Percentiles rank a stretch among this genome's conserved stretches.
These are phyloP conservation scores for Phialophora expanda DNA, from an alignment of 2,329 filamentous ascomycete species.

Conservation along the genomic window DNA sequence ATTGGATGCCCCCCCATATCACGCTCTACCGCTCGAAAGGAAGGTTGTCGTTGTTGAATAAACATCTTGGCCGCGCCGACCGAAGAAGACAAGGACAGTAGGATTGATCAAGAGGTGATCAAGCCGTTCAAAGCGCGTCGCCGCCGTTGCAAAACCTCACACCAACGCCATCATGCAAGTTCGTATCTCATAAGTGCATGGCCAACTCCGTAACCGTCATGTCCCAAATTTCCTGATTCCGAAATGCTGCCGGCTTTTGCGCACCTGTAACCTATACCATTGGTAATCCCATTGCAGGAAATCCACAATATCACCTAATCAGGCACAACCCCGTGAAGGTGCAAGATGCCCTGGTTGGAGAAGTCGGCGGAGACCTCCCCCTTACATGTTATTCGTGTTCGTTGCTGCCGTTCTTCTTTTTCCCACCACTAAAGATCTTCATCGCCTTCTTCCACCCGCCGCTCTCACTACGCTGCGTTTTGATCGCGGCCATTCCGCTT, in stretches of 20 bases:
- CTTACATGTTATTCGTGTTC: constrained; percentile 30
- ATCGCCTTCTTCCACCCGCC: constrained; percentile 60
- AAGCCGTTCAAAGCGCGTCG: constrained; percentile 2
- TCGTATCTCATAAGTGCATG: constrained; percentile 37
- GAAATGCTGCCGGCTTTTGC: constrained; percentile 30
- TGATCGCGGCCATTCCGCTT: constrained; percentile 36
- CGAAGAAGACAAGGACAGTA: background rate
- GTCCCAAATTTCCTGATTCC: constrained; percentile 10
- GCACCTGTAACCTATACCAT: constrained; percentile 3
- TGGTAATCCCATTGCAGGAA: constrained; percentile 21
- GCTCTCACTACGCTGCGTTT: constrained; percentile 47
- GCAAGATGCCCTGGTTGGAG: constrained; percentile 5
- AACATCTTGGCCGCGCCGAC: background rate
- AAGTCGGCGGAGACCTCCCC: constrained; percentile 8
- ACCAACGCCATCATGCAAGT: constrained; percentile 32
- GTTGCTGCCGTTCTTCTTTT: constrained; percentile 39
- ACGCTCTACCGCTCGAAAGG: background rate
- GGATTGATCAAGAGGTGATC: background rate
- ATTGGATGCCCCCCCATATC: background rate
- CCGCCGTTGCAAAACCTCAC: constrained; percentile 4
- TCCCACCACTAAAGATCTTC: constrained; percentile 47
- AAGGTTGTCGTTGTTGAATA: background rate
- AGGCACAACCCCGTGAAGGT: constrained; percentile 8
- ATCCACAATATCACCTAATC: constrained; percentile 17
- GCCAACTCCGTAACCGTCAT: constrained; percentile 21